These are phyloP conservation scores for Moesziomyces sp. DNA, from an alignment of 1,284 basidiomycete genomes.

Conservation along the genomic window DNA sequence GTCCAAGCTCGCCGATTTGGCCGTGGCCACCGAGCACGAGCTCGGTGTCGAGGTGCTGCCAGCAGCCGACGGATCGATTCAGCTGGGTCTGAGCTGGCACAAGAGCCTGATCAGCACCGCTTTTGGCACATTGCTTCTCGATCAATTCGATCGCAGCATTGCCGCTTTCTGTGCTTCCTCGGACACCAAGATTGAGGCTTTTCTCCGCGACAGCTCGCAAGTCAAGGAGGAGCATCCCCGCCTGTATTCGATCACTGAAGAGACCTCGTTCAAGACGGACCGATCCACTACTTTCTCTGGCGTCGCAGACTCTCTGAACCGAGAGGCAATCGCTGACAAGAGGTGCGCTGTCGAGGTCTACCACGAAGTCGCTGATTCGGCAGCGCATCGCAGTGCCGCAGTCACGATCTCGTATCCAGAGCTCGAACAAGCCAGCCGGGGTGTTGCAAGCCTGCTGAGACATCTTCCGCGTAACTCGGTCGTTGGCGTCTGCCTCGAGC, in stretches of 20 bases:
- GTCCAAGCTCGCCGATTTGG: conserved; percentile 43
- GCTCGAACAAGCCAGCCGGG: conserved; percentile 33
- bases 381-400: conserved; percentile 3
- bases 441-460: conserved; percentile 25
- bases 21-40: conserved; percentile 60
- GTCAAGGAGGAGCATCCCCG: background rate
- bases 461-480: conserved; percentile 37
- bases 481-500: conserved; percentile 54
- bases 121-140: conserved; percentile 47
- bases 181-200: conserved; percentile 9
- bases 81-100: conserved; percentile 51
- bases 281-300: background rate
- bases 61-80: conserved; percentile 26
- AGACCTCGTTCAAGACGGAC: background rate
- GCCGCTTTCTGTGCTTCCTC: conserved; percentile 23
- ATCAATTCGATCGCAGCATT: conserved; percentile 48
- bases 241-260: conserved; percentile 14
- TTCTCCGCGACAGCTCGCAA: conserved; percentile 3
- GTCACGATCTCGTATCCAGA: conserved; percentile 42
- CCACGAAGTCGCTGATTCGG: conserved; percentile 15
- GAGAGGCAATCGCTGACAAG: conserved; percentile 14
- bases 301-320: conserved; percentile 18
- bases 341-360: conserved; percentile 45
- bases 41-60: conserved; percentile 60
- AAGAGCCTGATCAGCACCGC: conserved; percentile 29